Evolutionary conservation across 1,284 basidiomycete genomes (phyloP), one percentile per base, ranked within the genome.

Genomic region (Cryptococcus sp.): DNA sequence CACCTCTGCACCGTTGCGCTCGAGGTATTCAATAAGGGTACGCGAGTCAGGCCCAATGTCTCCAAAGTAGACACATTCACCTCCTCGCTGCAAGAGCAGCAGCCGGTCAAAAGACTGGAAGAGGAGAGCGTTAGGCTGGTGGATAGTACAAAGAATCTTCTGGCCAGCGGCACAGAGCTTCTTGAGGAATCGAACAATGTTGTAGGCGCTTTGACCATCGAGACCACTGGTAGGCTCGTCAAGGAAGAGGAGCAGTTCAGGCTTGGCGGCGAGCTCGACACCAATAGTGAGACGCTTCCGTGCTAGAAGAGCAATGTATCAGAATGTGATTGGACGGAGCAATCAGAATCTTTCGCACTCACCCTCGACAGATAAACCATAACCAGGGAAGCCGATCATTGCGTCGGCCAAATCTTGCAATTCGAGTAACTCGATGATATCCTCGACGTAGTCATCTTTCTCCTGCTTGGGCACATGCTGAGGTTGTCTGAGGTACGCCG

Each of bases 131-230:
- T 82, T 83, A 19, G 78, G 76, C 67, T 78, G 77, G 63, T 79
- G 76, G 59, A 78, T 79, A 10, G 78, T 77, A 67, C 75, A 78
- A 40, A 79, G 67, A 55, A 79, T 76, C 70, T 77, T 80, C 69
- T 88, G 87, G 20, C 93, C 93, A 60, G 86, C 86, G 62, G 89
- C 84, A 11, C 92, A 88, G 69, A 74, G 66, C 56, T 73, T 72
- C 53, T 71, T 69, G 25, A 76, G 63, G 72, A 76, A 75, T 61
- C 73, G 73, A 27, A 75, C 82, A 58, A 86, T 82, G 68, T 82
- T 83, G 78, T 80, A 85, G 3, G 84, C 83, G 10, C 79, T 80
- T 66, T 85, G 84, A 20, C 82, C 82, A 66, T 86, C 84, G 45
- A 85, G 79, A 74, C 84, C 83, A 2, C 79, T 80, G 17, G 82